Percentiles rank a stretch among this genome's conserved stretches.
phyloP scores from a whole-genome alignment of 2,329 filamentous ascomycete species.

The Chrysosporium keratinophilum region DNA sequence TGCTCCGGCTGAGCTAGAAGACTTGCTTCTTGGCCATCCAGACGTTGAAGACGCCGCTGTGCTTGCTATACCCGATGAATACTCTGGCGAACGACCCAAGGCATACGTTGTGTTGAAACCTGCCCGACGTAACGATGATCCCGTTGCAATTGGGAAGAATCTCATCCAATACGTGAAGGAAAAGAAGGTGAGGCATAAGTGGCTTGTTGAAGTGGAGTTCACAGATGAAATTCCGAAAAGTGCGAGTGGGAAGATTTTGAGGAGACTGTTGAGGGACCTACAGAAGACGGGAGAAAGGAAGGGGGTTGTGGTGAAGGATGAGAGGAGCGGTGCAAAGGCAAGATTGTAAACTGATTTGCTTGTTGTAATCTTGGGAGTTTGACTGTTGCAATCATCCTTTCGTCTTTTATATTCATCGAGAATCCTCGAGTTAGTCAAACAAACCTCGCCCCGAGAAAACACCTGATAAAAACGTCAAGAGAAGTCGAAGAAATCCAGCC shows the following conservation, averaged over 20 bases:
- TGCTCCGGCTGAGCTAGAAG: constrained; percentile 56
- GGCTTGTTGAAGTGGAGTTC: constrained; percentile 38
- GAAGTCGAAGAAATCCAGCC: not conserved
- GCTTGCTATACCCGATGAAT: constrained; percentile 52
- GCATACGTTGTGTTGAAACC: constrained; percentile 46
- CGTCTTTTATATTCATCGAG: not conserved
- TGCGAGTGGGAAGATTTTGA: constrained; percentile 40
- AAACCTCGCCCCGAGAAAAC: not conserved
- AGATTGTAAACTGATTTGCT: constrained; percentile 7
- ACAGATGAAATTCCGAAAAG: constrained; percentile 41
- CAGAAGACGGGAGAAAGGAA: constrained; percentile 30
- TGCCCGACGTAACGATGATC: constrained; percentile 16
- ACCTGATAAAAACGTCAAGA: not conserved
- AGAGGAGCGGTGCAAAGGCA: not conserved
- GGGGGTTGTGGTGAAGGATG: constrained; percentile 11
- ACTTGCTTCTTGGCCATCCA: constrained; percentile 41
- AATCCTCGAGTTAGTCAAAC: not conserved
- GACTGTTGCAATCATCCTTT: not conserved
- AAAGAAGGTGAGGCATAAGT: constrained; percentile 50
- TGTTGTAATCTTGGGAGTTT: not conserved
- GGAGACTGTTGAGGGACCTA: constrained; percentile 36
- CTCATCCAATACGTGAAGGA: constrained; percentile 53
- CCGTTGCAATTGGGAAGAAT: constrained; percentile 32
- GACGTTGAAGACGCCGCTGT: constrained; percentile 53
- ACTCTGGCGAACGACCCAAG: constrained; percentile 47